Evolutionary conservation across 805 yeast genomes (phyloP).

Genomic region (Kodamaea lidongshanica): DNA sequence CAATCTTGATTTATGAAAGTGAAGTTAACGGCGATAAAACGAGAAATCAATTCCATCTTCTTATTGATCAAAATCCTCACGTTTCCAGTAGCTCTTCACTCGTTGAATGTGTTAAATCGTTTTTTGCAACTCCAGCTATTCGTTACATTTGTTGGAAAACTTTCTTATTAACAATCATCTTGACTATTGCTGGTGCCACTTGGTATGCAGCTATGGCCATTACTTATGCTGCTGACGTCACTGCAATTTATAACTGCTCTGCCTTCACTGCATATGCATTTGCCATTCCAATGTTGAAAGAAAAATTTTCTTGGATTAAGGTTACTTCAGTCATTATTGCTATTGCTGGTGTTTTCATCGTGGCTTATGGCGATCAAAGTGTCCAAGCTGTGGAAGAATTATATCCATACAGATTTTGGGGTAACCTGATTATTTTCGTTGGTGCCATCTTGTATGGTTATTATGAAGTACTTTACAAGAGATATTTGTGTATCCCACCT

Average conservation of each 20-base stretch:
- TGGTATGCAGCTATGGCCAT: conserved; percentile 83
- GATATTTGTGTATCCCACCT: conserved; percentile 65
- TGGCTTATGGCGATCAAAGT: conserved; percentile 53
- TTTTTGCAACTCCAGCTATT: conserved; percentile 41
- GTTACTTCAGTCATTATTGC: conserved; percentile 65
- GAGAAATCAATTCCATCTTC: conserved; percentile 25
- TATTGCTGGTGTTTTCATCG: conserved; percentile 66
- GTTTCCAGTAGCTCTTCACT: conserved; percentile 30
- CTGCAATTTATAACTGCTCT: conserved; percentile 86
- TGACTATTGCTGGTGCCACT: conserved; percentile 71
- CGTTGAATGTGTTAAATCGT: conserved; percentile 26
- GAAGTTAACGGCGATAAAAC: conserved; percentile 32
- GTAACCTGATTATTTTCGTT: conserved; percentile 60
- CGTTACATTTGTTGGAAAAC: conserved; percentile 41
- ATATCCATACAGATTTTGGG: conserved; percentile 58
- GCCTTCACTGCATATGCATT: conserved; percentile 85
- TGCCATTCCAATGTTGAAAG: conserved; percentile 69
- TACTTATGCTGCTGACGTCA: conserved; percentile 78
- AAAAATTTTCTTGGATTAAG: conserved; percentile 57
- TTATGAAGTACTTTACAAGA: conserved; percentile 79
- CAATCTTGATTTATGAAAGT: conserved; percentile 37
- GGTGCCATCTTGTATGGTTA: conserved; percentile 79
- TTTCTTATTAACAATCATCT: conserved; percentile 45
- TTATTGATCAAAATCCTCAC: conserved; percentile 33
- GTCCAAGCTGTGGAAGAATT: conserved; percentile 15